Percentiles rank a stretch among this genome's conserved stretches.
Conservation (phyloP, 1,284 basidiomycete species). For the Thelephora terrestris region DNA sequence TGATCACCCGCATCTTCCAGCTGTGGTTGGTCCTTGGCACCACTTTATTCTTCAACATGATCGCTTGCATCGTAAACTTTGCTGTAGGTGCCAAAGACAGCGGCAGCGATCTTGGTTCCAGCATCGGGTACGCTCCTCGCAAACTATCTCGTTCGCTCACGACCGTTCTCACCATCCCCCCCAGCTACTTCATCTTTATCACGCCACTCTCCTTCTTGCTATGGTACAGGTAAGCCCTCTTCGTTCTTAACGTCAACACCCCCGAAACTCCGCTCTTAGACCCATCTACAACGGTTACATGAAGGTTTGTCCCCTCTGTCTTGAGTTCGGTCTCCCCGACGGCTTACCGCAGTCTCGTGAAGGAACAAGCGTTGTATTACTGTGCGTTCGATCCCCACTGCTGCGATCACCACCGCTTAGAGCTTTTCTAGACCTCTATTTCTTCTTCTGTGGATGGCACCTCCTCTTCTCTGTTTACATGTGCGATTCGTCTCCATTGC, state of each 20-base stretch:
- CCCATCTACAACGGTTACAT: slow-evolving; percentile 96
- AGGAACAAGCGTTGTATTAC: slow-evolving; percentile 83
- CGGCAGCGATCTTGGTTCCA: slow-evolving; percentile 70
- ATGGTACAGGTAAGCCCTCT: slow-evolving; percentile 69
- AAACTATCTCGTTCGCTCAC: not conserved
- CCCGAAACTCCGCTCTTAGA: slow-evolving; percentile 28
- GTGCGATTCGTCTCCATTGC: slow-evolving; percentile 35
- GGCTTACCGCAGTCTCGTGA: slow-evolving; percentile 7
- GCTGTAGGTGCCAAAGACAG: slow-evolving; percentile 69
- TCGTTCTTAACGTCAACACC: not conserved
- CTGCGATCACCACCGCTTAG: slow-evolving; percentile 17
- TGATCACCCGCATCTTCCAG: slow-evolving; percentile 80
- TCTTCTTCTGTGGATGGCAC: slow-evolving; percentile 93
- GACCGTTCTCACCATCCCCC: slow-evolving; percentile 3
- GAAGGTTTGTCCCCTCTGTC: slow-evolving; percentile 51
- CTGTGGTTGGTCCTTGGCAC: slow-evolving; percentile 77
- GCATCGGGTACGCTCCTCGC: slow-evolving; percentile 54
- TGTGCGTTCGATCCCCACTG: slow-evolving; percentile 35
- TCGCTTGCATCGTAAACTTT: slow-evolving; percentile 84
- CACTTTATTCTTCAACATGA: slow-evolving; percentile 83
- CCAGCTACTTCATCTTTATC: slow-evolving; percentile 81
- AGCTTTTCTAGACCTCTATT: slow-evolving; percentile 71
- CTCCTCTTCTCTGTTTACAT: slow-evolving; percentile 84
- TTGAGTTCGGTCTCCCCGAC: slow-evolving; percentile 4
- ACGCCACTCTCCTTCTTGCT: slow-evolving; percentile 74